phyloP scores from a whole-genome alignment of 2,329 filamentous ascomycete species.

The Neofusicoccum kwambonambiense region DNA sequence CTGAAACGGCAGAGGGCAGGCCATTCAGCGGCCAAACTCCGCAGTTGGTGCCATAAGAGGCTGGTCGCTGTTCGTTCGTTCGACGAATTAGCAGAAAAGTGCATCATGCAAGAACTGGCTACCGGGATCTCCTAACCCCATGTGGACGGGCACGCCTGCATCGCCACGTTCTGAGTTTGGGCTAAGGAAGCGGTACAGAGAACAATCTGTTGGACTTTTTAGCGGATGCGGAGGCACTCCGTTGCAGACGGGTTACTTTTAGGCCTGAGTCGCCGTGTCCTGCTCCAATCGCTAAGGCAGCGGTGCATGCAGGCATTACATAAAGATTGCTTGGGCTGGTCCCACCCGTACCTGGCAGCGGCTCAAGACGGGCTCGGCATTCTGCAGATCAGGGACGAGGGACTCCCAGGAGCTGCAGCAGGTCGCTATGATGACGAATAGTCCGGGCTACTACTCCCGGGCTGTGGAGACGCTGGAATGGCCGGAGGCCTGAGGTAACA shows the following conservation, averaged over 20 bases:
- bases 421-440: too few species aligned
- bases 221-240: not conserved
- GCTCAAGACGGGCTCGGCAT: not conserved
- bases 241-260: not conserved
- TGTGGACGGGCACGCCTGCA: not conserved
- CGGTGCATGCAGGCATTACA: not conserved
- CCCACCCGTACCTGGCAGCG: not conserved
- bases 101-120: not conserved
- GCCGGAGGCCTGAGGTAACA: not conserved
- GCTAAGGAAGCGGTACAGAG: not conserved
- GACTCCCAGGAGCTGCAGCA: not conserved
- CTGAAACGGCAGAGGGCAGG: constrained; percentile 2
- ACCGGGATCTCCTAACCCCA: not conserved
- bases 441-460: not conserved
- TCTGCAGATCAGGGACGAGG: not conserved
- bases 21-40: not conserved
- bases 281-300: not conserved
- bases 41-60: not conserved
- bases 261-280: not conserved
- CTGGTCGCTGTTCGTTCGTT: not conserved
- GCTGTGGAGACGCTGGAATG: not conserved
- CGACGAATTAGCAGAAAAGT: not conserved
- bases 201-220: not conserved
- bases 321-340: not conserved
- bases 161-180: not conserved